Conservation (phyloP, 2,329 filamentous ascomycete genomes). For the Ambrosiella xylebori region DNA sequence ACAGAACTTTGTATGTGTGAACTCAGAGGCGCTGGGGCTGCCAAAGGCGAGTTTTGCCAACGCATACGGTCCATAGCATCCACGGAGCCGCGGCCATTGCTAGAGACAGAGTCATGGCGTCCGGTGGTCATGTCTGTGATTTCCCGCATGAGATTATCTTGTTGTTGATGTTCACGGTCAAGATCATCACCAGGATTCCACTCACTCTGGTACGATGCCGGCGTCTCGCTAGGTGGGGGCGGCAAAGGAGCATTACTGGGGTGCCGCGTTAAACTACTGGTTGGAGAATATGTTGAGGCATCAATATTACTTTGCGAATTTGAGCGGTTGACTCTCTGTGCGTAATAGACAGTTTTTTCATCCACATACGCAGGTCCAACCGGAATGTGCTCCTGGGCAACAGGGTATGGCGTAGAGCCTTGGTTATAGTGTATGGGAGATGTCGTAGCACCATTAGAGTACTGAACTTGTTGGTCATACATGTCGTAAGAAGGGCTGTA, state of each 20-base stretch:
- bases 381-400: slow-evolving; percentile 20
- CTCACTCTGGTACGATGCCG: slow-evolving; percentile 13
- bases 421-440: background rate
- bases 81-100: slow-evolving; percentile 28
- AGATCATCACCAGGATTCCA: slow-evolving; percentile 21
- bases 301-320: slow-evolving; percentile 25
- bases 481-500: slow-evolving; percentile 6
- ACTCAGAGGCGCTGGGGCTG: background rate
- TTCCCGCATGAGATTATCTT: slow-evolving; percentile 39
- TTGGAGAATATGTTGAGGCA: slow-evolving; percentile 17
- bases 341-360: slow-evolving; percentile 21
- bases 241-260: slow-evolving; percentile 43
- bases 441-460: background rate
- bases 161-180: slow-evolving; percentile 24
- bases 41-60: slow-evolving; percentile 29
- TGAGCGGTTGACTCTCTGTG: slow-evolving; percentile 27
- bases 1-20: background rate
- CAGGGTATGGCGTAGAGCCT: background rate
- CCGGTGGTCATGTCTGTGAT: slow-evolving; percentile 28
- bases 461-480: background rate
- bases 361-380: slow-evolving; percentile 32
- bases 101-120: slow-evolving; percentile 26
- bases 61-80: slow-evolving; percentile 30
- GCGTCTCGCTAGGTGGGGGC: slow-evolving; percentile 31
- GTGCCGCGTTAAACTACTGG: slow-evolving; percentile 26